Conservation (phyloP, 257 asterid genomes). For the Ligustrum vulgare region DNA sequence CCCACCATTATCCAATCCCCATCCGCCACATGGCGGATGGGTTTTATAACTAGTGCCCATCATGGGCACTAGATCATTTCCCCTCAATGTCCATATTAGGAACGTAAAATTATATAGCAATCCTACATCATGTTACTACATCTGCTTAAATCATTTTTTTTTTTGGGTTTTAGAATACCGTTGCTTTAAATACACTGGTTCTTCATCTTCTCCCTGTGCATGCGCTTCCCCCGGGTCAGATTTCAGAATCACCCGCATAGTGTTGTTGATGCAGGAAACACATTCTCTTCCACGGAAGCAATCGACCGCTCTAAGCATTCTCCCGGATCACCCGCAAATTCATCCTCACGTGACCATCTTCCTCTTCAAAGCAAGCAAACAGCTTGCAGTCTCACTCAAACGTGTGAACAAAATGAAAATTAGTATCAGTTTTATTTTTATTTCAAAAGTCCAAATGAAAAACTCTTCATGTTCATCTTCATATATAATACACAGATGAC, state of each 20-base stretch:
- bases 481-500: background rate
- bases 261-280: background rate
- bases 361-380: background rate
- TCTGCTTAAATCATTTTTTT: too few relatives aligned
- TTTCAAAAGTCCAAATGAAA: background rate
- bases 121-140: too few relatives aligned
- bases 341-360: background rate
- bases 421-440: background rate
- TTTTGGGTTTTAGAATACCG: background rate
- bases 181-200: background rate
- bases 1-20: too few relatives aligned
- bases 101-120: too few relatives aligned
- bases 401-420: constrained; percentile 7
- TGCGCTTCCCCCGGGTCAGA: background rate
- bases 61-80: too few relatives aligned
- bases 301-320: background rate
- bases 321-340: background rate
- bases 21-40: too few relatives aligned
- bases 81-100: too few relatives aligned
- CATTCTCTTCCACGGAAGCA: background rate
- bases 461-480: background rate
- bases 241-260: background rate
- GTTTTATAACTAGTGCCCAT: too few relatives aligned
- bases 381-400: background rate
- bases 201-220: background rate